A percentile compares a stretch with the other conserved stretches of the same genome.
Conservation (phyloP, 148 eudicot species). For the Rhododendron ferrugineum region DNA sequence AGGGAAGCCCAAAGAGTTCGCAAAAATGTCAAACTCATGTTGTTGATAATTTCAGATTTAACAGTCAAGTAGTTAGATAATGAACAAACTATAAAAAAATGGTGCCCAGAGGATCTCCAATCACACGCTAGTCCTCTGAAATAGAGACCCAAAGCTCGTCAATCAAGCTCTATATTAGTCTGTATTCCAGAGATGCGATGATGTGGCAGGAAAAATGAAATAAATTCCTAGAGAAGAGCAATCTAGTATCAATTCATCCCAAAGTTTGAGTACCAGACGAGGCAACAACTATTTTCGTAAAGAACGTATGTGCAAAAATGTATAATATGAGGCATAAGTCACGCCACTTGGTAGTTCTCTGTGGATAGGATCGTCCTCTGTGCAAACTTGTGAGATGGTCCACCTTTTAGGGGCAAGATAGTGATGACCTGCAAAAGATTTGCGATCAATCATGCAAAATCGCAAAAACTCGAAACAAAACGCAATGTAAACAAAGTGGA, state of each 20-base stretch:
- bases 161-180: no score
- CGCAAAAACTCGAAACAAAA: neutral
- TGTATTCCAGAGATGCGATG: no score
- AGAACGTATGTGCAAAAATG: neutral
- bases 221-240: neutral
- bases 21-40: neutral
- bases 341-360: conserved; percentile 81
- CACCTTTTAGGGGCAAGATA: conserved; percentile 71
- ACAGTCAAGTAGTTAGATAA: neutral
- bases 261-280: neutral
- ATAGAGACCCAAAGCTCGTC: no score
- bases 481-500: neutral
- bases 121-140: no score
- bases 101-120: neutral
- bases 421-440: conserved; percentile 51
- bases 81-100: neutral
- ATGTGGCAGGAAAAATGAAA: neutral
- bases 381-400: conserved; percentile 65
- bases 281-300: neutral
- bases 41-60: neutral
- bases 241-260: neutral
- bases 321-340: conserved; percentile 2
- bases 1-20: neutral
- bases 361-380: conserved; percentile 61
- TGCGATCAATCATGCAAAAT: neutral